These are phyloP conservation scores for Ilyonectria mors-panacis DNA, from an alignment of 2,329 filamentous ascomycete species.

Conservation along the genomic window DNA sequence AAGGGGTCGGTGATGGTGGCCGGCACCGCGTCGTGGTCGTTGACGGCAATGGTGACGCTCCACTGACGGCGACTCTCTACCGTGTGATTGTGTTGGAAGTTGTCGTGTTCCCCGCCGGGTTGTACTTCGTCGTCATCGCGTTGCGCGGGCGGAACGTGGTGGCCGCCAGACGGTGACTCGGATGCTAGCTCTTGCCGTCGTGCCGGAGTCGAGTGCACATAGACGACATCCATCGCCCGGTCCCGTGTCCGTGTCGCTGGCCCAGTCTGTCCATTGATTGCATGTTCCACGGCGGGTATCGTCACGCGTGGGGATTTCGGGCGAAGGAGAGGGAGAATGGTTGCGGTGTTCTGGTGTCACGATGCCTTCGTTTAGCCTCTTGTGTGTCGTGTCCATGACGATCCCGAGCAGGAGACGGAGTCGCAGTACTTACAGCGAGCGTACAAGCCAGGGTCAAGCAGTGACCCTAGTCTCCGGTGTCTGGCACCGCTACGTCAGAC, in stretches of 20 bases:
- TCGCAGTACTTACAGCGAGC: background rate
- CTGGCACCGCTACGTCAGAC: slow-evolving; percentile 2
- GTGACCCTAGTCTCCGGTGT: background rate
- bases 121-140: background rate
- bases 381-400: background rate
- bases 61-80: slow-evolving; percentile 1
- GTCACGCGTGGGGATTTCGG: slow-evolving; percentile 9
- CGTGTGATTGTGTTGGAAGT: background rate
- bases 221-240: slow-evolving; percentile 30
- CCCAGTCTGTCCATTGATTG: slow-evolving; percentile 22
- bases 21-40: background rate
- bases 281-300: slow-evolving; percentile 21
- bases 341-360: slow-evolving; percentile 6
- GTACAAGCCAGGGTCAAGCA: background rate
- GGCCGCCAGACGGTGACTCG: slow-evolving; percentile 2
- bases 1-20: slow-evolving; percentile 24
- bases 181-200: slow-evolving; percentile 10
- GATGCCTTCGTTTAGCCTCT: slow-evolving; percentile 1
- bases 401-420: background rate
- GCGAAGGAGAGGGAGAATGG: slow-evolving; percentile 5
- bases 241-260: slow-evolving; percentile 25
- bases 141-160: background rate
- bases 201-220: slow-evolving; percentile 18
- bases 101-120: background rate
- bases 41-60: slow-evolving; percentile 21